These are phyloP conservation scores for Chondrus crispus DNA, from an alignment of 23 red algal genomes.

Conservation along the genomic window DNA sequence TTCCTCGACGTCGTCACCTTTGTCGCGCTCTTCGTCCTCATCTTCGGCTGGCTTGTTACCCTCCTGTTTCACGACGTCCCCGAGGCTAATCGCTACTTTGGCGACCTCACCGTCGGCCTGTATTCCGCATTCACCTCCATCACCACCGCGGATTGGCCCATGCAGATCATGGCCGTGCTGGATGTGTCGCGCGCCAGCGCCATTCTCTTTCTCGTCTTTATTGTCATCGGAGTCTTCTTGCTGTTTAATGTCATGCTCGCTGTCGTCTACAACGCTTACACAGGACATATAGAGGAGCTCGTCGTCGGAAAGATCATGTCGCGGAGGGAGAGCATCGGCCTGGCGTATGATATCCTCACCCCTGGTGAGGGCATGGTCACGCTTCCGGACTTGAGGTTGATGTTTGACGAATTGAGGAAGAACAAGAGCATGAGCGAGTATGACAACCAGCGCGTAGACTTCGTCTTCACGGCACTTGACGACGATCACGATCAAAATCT, in stretches of 20 bases:
- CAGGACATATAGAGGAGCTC: constrained; percentile 50
- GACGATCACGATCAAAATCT: constrained; percentile 52
- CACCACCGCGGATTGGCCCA: constrained; percentile 70
- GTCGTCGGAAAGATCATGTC: constrained; percentile 19
- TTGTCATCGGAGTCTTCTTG: constrained; percentile 58
- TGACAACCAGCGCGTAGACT: constrained; percentile 18
- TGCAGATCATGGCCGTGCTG: constrained; percentile 70
- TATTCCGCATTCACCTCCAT: constrained; percentile 53
- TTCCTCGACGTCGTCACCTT: constrained; percentile 64
- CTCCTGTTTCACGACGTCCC: constrained; percentile 67
- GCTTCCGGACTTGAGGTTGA: constrained; percentile 20
- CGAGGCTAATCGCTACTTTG: constrained; percentile 57
- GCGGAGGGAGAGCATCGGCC: constrained; percentile 27
- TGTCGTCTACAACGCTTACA: constrained; percentile 76
- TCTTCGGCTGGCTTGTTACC: constrained; percentile 61
- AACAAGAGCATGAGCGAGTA: constrained; percentile 49
- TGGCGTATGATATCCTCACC: constrained; percentile 42
- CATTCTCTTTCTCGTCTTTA: constrained; percentile 47
- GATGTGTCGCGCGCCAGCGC: constrained; percentile 31
- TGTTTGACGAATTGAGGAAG: constrained; percentile 64
- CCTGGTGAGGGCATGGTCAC: neutral
- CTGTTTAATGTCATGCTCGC: constrained; percentile 63
- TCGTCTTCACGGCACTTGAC: constrained; percentile 62
- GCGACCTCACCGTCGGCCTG: constrained; percentile 42
- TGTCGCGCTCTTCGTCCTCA: constrained; percentile 46